Conservation (phyloP, 371 early-diverging fungal genomes). For the Dinochytrium kinnereticum region DNA sequence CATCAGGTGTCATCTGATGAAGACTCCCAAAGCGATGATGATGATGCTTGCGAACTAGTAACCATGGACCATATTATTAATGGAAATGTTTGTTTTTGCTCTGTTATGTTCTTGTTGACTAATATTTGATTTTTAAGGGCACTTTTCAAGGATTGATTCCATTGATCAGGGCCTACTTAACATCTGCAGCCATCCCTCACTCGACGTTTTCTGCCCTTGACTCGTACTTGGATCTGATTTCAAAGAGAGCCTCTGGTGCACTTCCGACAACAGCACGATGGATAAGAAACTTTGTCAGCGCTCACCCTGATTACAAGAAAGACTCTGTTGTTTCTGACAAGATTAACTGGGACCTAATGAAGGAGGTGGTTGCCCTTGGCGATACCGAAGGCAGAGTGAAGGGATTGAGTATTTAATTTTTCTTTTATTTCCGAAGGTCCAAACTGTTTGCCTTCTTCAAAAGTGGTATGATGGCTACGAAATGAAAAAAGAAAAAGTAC, state of each 20-base stretch:
- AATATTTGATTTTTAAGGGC: constrained; percentile 21
- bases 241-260: constrained; percentile 81
- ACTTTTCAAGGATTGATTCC: constrained; percentile 87
- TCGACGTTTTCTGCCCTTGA: constrained; percentile 64
- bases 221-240: constrained; percentile 82
- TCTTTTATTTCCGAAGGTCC: neutral
- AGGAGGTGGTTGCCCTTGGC: constrained; percentile 35
- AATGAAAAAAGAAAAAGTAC: no score
- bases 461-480: no score
- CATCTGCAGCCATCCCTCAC: constrained; percentile 50
- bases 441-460: no score
- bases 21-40: constrained; percentile 14
- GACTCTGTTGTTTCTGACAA: constrained; percentile 86
- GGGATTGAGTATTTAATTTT: constrained; percentile 15
- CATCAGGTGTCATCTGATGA: neutral
- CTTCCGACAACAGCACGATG: constrained; percentile 90
- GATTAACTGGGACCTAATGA: constrained; percentile 85
- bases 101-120: no score
- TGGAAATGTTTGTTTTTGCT: constrained; percentile 77
- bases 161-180: constrained; percentile 80
- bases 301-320: constrained; percentile 90
- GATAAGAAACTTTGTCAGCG: constrained; percentile 86
- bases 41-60: constrained; percentile 76
- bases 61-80: constrained; percentile 95
- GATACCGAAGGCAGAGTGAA: constrained; percentile 19